Base-by-base conservation (phyloP, 2,329 filamentous ascomycete genomes). In the Ciborinia camelliae region DNA sequence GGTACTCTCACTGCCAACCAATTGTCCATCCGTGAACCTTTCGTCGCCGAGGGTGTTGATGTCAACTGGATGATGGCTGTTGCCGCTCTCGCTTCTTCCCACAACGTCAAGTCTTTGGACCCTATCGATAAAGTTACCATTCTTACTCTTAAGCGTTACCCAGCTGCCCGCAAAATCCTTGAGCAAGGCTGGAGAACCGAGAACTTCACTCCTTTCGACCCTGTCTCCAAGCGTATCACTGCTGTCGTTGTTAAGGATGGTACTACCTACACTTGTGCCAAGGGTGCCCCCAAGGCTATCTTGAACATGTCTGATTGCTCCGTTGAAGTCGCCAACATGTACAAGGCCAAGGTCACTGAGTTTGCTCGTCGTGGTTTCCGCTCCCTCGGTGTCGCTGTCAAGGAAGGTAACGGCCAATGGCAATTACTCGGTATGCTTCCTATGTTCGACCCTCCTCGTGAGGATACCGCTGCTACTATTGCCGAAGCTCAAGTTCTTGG, bases 51-150 rank as follows among this genome's bases (percentile, higher is more conserved):
- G 77, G 89, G 89, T 72, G 85, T 90, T 75, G 88, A 91, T 77
- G 86, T 91, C 77, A 89, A 91, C 81, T 91, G 88, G 88, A 91
- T 91, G 88, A 91, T 91, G 89, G 88, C 89, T 69, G 89, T 90
- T 67, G 89, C 89, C 66, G 89, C 89, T 67, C 84, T 91, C 64
- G 89, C 89, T 65, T 91, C 88, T 61, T 91, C 89, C 68, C 89
- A 91, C 81, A 91, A 91, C 80, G 82, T 90, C 79, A 89, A 90
- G 80, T 89, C 88, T 67, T 84, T 91, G 68, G 89, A 91, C 75
- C 89, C 89, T 67, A 91, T 91, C 73, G 89, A 91, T 80, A 91
- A 91, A 80, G 86, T 91, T 72, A 91, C 87, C 63, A 89, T 91
- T 72, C 81, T 91, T 65, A 90, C 88, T 63, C 84, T 91, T 72